Evolutionary conservation across 768 basidiomycete species (phyloP), one percentile per base, ranked within the genome.

Genomic region (Amanita rimosa): DNA sequence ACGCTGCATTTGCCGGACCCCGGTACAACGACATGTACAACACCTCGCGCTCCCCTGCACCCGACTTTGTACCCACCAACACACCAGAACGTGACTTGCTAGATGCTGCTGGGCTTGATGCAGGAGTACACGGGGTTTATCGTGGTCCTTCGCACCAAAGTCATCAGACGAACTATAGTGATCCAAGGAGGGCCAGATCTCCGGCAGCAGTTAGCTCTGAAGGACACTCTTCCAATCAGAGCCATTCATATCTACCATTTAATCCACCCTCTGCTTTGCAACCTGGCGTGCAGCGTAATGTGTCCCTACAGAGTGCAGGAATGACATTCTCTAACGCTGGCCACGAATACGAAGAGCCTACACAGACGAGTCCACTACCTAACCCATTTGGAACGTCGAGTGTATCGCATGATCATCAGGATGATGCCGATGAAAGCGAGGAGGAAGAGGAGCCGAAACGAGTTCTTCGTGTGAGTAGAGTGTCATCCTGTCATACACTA

Each of bases 1-100:
- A 72, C 45, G 58, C 68, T 9, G 68, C 67, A 3, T 69, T 72
- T 38, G 67, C 65, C 1, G 64, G 55, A 8, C 64, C 63, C 5
- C 38, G 34, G 14, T 41, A 46, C 6, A 27, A 41, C 17, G 22
- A 52, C 4, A 38, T 40, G 10, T 50, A 50, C 9, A 49, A 51
- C 13, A 46, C 50, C 10, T 45, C 44, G 11, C 39, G 47, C 11
- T 16, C 45, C 16, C 55, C 53, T 33, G 48, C 46, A 2, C 41
- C 44, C 8, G 53, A 47, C 13, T 53, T 41, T 21, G 34, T 46
- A 16, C 53, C 48, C 6, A 37, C 53, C 8, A 54, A 52, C 1
- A 46, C 38, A 14, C 46, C 55, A 17, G 58, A 56, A 13, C 53
- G 39, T 24, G 56, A 55, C 19, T 22, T 62, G 26, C 21, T 58